phyloP scores from a whole-genome alignment of 345 rosid genomes.

The Gossypioides kirkii region DNA sequence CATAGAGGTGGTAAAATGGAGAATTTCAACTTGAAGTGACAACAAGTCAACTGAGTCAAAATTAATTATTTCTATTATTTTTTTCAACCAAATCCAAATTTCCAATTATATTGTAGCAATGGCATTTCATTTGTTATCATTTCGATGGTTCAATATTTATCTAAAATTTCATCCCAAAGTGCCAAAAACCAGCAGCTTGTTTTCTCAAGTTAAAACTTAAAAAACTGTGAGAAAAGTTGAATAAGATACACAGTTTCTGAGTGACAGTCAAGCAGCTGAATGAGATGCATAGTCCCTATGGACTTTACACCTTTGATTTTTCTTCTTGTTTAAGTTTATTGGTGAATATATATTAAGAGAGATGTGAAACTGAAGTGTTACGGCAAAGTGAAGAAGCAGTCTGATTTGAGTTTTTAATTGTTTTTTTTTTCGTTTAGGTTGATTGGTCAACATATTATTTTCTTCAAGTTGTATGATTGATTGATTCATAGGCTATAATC shows the following conservation, averaged over 20 bases:
- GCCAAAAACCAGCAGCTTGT: conserved; percentile 1
- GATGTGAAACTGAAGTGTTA: background rate
- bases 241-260: background rate
- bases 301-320: background rate
- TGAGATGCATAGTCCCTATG: background rate
- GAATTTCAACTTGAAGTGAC: no score
- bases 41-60: no score
- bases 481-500: background rate
- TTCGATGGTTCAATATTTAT: background rate
- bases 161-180: background rate
- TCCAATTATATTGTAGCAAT: no score
- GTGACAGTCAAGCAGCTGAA: background rate
- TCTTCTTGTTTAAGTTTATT: background rate
- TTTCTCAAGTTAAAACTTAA: background rate
- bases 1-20: no score
- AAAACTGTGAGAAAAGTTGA: background rate
- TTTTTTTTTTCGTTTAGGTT: background rate
- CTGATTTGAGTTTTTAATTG: no score
- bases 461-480: background rate
- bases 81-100: no score
- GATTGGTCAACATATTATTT: no score
- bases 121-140: background rate
- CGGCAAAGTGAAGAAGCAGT: background rate
- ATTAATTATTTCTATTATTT: no score
- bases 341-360: background rate